Evolutionary conservation across 768 basidiomycete genomes (phyloP).

Genomic region (Amanita pseudoporphyria): DNA sequence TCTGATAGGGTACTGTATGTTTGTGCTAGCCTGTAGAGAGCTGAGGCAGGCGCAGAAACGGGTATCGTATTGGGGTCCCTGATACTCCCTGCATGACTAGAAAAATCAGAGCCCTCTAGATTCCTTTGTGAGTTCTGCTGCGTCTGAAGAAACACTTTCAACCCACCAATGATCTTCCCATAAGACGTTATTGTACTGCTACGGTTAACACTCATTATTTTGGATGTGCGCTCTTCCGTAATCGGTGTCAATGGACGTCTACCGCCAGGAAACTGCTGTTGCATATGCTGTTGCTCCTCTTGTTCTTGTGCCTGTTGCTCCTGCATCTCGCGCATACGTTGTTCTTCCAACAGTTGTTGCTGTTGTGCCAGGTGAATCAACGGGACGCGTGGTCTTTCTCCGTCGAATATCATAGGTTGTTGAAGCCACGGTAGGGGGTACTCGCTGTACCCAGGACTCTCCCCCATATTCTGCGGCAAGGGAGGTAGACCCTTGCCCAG

Average conservation of each 20-base stretch:
- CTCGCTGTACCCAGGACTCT: background rate
- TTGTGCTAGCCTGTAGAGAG: conserved; percentile 48
- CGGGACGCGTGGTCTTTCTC: conserved; percentile 39
- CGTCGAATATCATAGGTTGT: conserved; percentile 9
- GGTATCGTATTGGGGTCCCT: conserved; percentile 13
- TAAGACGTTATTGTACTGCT: conserved; percentile 48
- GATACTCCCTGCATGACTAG: conserved; percentile 1
- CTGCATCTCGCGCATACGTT: background rate
- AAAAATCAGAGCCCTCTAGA: background rate
- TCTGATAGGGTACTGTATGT: conserved; percentile 51
- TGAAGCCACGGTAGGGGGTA: conserved; percentile 6
- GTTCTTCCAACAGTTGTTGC: conserved; percentile 33
- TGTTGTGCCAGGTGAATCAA: conserved; percentile 49
- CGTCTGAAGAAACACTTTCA: background rate
- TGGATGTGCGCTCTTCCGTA: conserved; percentile 54
- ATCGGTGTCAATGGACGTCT: conserved; percentile 47
- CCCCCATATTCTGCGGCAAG: conserved; percentile 10
- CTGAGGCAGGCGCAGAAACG: conserved; percentile 56
- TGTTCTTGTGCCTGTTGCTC: background rate
- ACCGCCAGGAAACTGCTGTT: conserved; percentile 13
- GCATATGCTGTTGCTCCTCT: background rate
- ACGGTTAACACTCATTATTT: conserved; percentile 28
- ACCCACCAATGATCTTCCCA: conserved; percentile 50
- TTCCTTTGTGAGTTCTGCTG: background rate
- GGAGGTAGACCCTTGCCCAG: conserved; percentile 13